Conservation (phyloP, 768 basidiomycete species). For the Panaeolus papilionaceus region DNA sequence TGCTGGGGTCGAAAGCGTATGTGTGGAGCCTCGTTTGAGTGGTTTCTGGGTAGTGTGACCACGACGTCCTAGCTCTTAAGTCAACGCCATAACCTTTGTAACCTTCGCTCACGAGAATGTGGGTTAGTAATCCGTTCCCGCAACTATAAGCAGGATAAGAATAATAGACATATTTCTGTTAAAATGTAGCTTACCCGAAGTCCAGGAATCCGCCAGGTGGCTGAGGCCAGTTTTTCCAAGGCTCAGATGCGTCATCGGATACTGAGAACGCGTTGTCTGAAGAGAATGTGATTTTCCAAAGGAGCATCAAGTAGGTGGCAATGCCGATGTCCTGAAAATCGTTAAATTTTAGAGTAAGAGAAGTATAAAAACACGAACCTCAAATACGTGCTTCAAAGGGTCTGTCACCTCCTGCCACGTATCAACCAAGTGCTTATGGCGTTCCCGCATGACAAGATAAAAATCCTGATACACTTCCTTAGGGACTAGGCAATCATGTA, state of each 20-base stretch:
- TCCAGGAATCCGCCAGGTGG: slow-evolving; percentile 90
- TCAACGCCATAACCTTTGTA: slow-evolving; percentile 88
- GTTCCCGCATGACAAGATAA: slow-evolving; percentile 85
- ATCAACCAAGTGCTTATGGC: slow-evolving; percentile 77
- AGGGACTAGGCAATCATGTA: slow-evolving; percentile 81
- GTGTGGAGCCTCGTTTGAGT: slow-evolving; percentile 72
- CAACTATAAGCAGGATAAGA: slow-evolving; percentile 53
- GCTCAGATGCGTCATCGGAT: slow-evolving; percentile 32
- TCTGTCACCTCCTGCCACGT: slow-evolving; percentile 86
- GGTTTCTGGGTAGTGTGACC: slow-evolving; percentile 72
- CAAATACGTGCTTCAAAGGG: slow-evolving; percentile 89
- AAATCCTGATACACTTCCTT: slow-evolving; percentile 88
- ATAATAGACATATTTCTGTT: not conserved
- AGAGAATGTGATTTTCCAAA: slow-evolving; percentile 83
- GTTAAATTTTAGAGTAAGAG: not conserved
- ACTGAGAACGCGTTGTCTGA: slow-evolving; percentile 17
- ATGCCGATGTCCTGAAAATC: slow-evolving; percentile 86
- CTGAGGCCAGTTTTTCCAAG: slow-evolving; percentile 78
- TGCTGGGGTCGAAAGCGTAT: slow-evolving; percentile 72
- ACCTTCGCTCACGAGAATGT: slow-evolving; percentile 85
- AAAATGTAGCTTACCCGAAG: slow-evolving; percentile 63
- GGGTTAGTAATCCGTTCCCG: slow-evolving; percentile 92
- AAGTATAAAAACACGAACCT: slow-evolving; percentile 51
- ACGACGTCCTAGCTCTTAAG: slow-evolving; percentile 83
- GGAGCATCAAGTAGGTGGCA: slow-evolving; percentile 88